Conservation (phyloP, 2,329 filamentous ascomycete species). For the Plectosphaerella sp. region DNA sequence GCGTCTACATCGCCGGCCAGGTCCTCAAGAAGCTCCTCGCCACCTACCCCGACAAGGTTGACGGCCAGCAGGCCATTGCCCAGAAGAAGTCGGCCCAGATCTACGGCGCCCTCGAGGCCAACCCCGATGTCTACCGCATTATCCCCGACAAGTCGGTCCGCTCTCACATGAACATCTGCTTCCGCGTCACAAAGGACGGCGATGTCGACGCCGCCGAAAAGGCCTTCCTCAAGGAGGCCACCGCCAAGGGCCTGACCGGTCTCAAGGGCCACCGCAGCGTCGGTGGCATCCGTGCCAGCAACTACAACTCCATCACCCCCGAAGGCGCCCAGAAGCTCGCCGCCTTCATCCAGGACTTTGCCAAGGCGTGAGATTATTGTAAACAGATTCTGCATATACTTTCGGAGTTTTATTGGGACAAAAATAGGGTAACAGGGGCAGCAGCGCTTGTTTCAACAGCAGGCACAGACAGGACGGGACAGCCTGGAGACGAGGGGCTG, state of each 20-base stretch:
- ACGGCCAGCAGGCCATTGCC: slow-evolving; percentile 70
- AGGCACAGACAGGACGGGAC: not conserved
- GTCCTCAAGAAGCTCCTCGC: slow-evolving; percentile 74
- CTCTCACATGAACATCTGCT: slow-evolving; percentile 94
- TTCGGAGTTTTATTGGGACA: not conserved
- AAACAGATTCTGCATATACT: not conserved
- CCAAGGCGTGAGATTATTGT: slow-evolving; percentile 23
- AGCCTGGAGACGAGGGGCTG: not conserved
- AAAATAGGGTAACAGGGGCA: not conserved
- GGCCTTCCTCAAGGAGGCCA: slow-evolving; percentile 70
- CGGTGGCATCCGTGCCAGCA: slow-evolving; percentile 79
- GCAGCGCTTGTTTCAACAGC: slow-evolving; percentile 2
- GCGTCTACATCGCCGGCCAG: slow-evolving; percentile 85
- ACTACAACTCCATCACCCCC: slow-evolving; percentile 80
- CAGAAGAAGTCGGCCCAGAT: slow-evolving; percentile 71
- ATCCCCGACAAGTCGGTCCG: slow-evolving; percentile 72
- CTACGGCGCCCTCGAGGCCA: slow-evolving; percentile 71
- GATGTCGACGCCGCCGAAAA: slow-evolving; percentile 70
- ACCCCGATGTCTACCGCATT: slow-evolving; percentile 68
- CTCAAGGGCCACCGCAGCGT: slow-evolving; percentile 87
- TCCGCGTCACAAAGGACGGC: slow-evolving; percentile 59
- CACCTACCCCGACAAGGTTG: slow-evolving; percentile 63
- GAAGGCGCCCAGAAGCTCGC: slow-evolving; percentile 65
- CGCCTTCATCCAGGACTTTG: slow-evolving; percentile 54
- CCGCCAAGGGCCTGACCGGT: slow-evolving; percentile 65